A percentile compares a stretch with the other conserved stretches of the same genome.
Evolutionary conservation across 2,329 filamentous ascomycete species (phyloP).

Genomic region (Ophiostoma sp.): DNA sequence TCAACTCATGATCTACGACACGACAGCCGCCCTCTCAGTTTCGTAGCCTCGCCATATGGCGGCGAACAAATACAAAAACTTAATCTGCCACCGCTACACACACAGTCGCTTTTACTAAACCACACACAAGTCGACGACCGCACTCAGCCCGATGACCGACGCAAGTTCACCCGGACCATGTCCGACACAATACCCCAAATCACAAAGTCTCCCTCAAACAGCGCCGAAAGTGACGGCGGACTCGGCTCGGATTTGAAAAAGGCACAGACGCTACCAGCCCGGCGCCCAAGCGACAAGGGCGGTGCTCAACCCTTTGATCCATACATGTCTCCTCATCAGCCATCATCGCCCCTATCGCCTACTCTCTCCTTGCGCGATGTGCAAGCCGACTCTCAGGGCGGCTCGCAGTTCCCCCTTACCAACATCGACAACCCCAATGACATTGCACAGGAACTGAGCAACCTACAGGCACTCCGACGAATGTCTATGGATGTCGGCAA

Average conservation of each 20-base stretch:
- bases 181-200: conserved; percentile 40
- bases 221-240: conserved; percentile 22
- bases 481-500: conserved; percentile 93
- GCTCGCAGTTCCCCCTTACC: conserved; percentile 72
- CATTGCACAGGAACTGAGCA: conserved; percentile 87
- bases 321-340: conserved; percentile 33
- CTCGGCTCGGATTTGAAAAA: conserved; percentile 38
- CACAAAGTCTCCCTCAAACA: neutral
- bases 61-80: conserved; percentile 46
- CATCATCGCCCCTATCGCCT: conserved; percentile 47
- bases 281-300: conserved; percentile 39
- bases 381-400: conserved; percentile 49
- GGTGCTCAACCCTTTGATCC: conserved; percentile 27
- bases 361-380: conserved; percentile 50
- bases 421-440: conserved; percentile 87
- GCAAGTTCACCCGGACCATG: conserved; percentile 35
- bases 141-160: neutral
- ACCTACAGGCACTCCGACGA: conserved; percentile 79
- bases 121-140: neutral
- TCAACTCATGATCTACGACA: conserved; percentile 46
- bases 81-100: neutral
- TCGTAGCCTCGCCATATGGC: conserved; percentile 56
- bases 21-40: conserved; percentile 64
- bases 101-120: conserved; percentile 26
- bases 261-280: conserved; percentile 40